Base-by-base conservation (phyloP, 805 yeast genomes). In the Saccharomycopsis sp. region DNA sequence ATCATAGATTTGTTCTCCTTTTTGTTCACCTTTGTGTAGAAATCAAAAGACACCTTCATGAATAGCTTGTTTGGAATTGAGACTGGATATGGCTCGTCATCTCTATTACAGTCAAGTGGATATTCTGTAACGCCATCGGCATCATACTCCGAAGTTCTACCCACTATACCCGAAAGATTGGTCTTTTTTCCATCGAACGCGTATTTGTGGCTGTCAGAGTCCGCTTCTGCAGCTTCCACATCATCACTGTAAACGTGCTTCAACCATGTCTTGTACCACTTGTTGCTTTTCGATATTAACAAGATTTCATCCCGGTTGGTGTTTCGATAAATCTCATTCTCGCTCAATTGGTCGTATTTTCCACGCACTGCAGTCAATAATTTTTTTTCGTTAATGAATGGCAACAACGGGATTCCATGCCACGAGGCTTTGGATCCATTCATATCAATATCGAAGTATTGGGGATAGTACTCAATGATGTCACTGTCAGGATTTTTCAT, bases 371-470 rank as follows among this genome's bases (percentile, higher is more conserved):
- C 84, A 16, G 75, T 73, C 55, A 91, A 70, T 50, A 91, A 74
- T 64, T 96, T 75, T n/a, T 70, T 70, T 65, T 89, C 96, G 65
- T 91, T 97, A 64, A 91, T 92, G 64, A 91, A 91, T 0, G 98
- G 97, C 57, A 91, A 73, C 47, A 91, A 72, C 0, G 96, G 91
- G 65, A 91, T 87, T 56, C 96, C 97, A 68, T 90, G 95, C 98
- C 98, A 91, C 54, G 92, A 78, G 89, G 87, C 87, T 64, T 88
- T 90, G 64, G 89, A 89, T 29, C 98, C 98, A 68, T 91, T 91
- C 97, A 91, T 90, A 71, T 91, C 98, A 63, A 91, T 85, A 51
- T 85, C 81, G 71, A 91, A 91, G 34, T 88, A 85, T 58, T 82
- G 88, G 0, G 98, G 98, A 66, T 91, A 91, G 64, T 91, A 91